Base-by-base conservation (phyloP, 2,329 filamentous ascomycete species). In the Tothia fuscella region DNA sequence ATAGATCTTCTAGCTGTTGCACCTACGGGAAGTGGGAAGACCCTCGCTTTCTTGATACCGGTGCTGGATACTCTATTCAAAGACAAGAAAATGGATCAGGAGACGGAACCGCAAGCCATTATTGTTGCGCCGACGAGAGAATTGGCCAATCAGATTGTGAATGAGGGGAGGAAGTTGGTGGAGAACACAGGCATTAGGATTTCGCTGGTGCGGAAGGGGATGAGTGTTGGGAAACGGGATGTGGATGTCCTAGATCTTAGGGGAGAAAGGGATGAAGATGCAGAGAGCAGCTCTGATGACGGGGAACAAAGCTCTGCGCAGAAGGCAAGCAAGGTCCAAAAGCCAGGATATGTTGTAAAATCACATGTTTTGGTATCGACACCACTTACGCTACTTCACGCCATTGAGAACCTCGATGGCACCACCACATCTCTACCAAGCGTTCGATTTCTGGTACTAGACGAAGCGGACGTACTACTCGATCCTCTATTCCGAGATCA, bases 11-110 rank as follows among this genome's bases (percentile, higher is more conserved):
- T 98, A 48, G 84, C 85, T 0, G 78, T 96, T 32, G 91, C 91
- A 3, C 91, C 91, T 1, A 98, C 91, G 0, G 91, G 91, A 19
- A 96, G 89, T 58, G 91, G 91, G 33, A 98, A 98, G 68, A 98
- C 91, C 0, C 67, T 98, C 48, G 86, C 87, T 14, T 98, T 95
- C 54, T 62, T 96, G 52, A 82, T 98, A 31, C 88, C 89, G 0
- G 72, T 87, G 3, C 78, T 98, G 51, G 81, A 93, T 55, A 72
- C 75, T 34, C 78, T 93, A 14, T 49, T 60, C n/a, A 49, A 51
- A 3, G 49, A 57, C 6, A 21, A 29, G 5, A 45, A 47, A 6
- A 32, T 22, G 46, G 41, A 34, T 9, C 26, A 42, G 48, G 56
- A 55, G 24, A 32, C 17, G 14, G 48, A 3, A 56, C 59, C 19